A percentile compares a stretch with the other conserved stretches of the same genome.
Conservation (phyloP, 805 yeast species). For the Ogataea methylovora region DNA sequence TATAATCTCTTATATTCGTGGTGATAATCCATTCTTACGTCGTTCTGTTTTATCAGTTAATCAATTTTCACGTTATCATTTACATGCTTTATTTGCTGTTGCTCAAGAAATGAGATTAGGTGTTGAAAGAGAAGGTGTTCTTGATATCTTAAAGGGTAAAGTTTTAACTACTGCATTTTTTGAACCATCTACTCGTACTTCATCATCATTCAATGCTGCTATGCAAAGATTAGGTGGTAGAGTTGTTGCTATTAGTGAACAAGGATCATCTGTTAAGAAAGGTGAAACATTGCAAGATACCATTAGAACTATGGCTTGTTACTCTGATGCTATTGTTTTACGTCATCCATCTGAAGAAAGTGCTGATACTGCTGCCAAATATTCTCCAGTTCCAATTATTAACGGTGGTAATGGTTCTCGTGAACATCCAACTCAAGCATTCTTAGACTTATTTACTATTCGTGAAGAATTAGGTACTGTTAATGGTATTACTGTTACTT, state of each 20-base stretch:
- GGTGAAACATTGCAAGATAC: conserved; percentile 99
- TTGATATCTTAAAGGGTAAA: conserved; percentile 85
- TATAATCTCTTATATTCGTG: conserved; percentile 66
- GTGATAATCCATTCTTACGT: conserved; percentile 85
- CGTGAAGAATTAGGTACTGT: conserved; percentile 99
- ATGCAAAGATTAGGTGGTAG: conserved; percentile 99
- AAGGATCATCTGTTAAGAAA: conserved; percentile 90
- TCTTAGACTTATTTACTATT: conserved; percentile 93
- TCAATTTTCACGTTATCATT: conserved; percentile 78
- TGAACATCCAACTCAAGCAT: conserved; percentile 99
- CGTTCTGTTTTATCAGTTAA: conserved; percentile 83
- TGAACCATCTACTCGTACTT: conserved; percentile 97
- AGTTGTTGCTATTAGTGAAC: conserved; percentile 79
- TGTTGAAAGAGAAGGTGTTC: conserved; percentile 92
- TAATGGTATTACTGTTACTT: conserved; percentile 94
- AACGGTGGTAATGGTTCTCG: conserved; percentile 97
- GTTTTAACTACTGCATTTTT: conserved; percentile 92
- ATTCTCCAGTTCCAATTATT: conserved; percentile 93
- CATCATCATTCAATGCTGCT: conserved; percentile 96
- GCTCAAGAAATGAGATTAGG: conserved; percentile 98
- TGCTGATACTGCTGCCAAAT: conserved; percentile 91
- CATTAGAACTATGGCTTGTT: conserved; percentile 87
- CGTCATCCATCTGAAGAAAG: conserved; percentile 94
- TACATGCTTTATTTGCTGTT: conserved; percentile 89
- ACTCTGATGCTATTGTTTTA: conserved; percentile 93